Evolutionary conservation across 345 rosid genomes (phyloP), one percentile per base, ranked within the genome.

Genomic region (Murraya koenigii): DNA sequence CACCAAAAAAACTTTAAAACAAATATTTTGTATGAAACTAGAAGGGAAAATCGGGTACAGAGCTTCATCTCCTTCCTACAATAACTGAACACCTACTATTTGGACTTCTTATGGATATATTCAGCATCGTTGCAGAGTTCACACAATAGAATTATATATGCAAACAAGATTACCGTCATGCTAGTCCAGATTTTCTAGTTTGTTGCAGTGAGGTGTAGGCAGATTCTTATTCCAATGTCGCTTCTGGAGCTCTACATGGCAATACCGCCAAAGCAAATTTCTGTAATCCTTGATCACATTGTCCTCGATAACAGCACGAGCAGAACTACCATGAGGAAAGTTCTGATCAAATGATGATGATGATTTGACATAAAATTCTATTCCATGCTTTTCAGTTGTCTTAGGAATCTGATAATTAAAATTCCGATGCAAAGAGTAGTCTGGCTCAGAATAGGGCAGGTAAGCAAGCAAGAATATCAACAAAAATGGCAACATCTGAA

Each of bases 201-300:
- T 92, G 67, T 81, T 78, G 78, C 98, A 95, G 87, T 85, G 86
- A 61, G 97, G 97, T 49, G 90, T 89, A 10, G 92, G 97, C 82
- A 91, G 64, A 79, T 89, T 88, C 87, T 74, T 91, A 86, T 80
- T 93, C 97, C 97, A 95, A 22, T 83, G 89, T 60, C 89, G 90
- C 83, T 88, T 92, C 82, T 91, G 97, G 79, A 83, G 79, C 83
- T 95, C 98, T 33, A 89, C 49, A 8, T 91, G 89, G 81, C 98
- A 93, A 36, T 87, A 86, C 63, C 94, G 92, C 89, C 87, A 82
- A 47, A 90, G 87, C 88, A 89, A 70, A 76, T 80, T 82, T 77
- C 74, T 93, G 82, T 90, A 89, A 64, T 95, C 97, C 84, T 85
- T 90, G 66, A 92, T 75, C 81, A 95, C 95, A 75, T 75, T 88